Conservation (phyloP, 116 monocot species). For the Thalassia testudinum region DNA sequence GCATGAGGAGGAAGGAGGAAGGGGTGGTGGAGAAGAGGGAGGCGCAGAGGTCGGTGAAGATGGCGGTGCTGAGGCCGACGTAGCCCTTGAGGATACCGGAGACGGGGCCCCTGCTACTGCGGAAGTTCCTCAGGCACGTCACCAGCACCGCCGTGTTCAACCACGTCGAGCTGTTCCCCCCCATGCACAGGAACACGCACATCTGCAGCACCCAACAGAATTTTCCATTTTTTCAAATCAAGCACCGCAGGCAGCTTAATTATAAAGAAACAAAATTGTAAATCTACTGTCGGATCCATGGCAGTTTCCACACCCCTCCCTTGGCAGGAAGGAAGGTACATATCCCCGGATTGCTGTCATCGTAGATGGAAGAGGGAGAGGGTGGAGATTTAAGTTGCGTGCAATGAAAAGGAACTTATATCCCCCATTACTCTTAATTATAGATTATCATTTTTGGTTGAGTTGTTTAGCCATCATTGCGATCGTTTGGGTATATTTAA, state of each 20-base stretch:
- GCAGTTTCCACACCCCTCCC: too few species aligned
- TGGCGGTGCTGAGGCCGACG: slow-evolving; percentile 89
- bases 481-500: too few species aligned
- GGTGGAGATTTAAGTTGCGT: background rate
- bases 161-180: slow-evolving; percentile 96
- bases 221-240: too few species aligned
- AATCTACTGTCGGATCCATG: too few species aligned
- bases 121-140: slow-evolving; percentile 90
- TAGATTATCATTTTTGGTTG: too few species aligned
- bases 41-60: slow-evolving; percentile 92
- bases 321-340: too few species aligned
- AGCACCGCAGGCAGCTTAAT: background rate
- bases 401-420: background rate
- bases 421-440: too few species aligned
- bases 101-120: slow-evolving; percentile 70
- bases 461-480: background rate
- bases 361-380: too few species aligned
- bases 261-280: background rate
- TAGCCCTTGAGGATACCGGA: slow-evolving; percentile 86
- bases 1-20: slow-evolving; percentile 70
- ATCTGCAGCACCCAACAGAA: too few species aligned
- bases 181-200: slow-evolving; percentile 91
- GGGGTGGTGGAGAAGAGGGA: slow-evolving; percentile 70
- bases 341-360: too few species aligned
- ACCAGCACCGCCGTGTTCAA: slow-evolving; percentile 99